These are phyloP conservation scores for Arabidopsis thaliana DNA, from an alignment of 345 rosid genomes.

Conservation along the genomic window TAIR10.1 NC_003071.7:16714001-16714500, in stretches of 20 bases:
- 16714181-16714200: not conserved
- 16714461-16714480: constrained; percentile 18
- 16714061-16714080: not conserved
- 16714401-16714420: not conserved
- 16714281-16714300: not conserved
- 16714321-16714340: not conserved
- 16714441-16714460: constrained; percentile 32
- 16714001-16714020: too few species aligned
- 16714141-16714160: not conserved
- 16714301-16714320: not conserved
- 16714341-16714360: not conserved
- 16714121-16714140: not conserved
- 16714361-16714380: not conserved
- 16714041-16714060: too few species aligned
- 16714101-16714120: not conserved
- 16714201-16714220: not conserved
- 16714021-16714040: too few species aligned
- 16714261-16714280: not conserved
- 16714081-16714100: not conserved
- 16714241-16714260: not conserved
- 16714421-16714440: not conserved
- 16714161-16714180: too few species aligned
- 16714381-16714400: not conserved
- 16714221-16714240: not conserved
- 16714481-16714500: constrained; percentile 20